Base-by-base conservation (phyloP, 2,329 filamentous ascomycete genomes). In the Fusarium sp. region DNA sequence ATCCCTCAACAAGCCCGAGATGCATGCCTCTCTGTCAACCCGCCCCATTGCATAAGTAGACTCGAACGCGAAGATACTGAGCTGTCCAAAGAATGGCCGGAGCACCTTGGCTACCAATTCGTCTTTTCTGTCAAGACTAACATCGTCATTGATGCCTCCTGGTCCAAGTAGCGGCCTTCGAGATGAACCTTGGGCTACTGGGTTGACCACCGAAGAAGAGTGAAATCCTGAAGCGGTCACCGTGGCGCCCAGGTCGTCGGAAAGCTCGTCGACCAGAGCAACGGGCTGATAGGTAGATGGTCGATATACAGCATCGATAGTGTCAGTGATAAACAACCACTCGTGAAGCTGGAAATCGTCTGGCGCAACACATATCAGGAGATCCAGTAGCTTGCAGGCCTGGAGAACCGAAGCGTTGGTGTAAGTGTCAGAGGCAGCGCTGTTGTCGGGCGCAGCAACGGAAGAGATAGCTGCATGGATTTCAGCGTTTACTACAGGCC, bases 301-400 rank as follows among this genome's bases (percentile, higher is more conserved):
- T 14, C 92, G 90, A 80, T 99, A 97, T 34, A 99, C 92, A 2
- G 96, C 94, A 75, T 99, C 96, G 69, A 98, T 94, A 16, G 95
- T 98, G 80, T 99, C 96, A 3, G 94, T 97, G 58, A 99, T 90
- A 79, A 97, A 99, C 6, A 98, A 88, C 96, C 96, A 99, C 82
- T 98, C 93, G 75, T 97, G 92, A n/a, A 98, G 87, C 79, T 98
- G 96, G 81, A 98, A 99, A 78, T 99, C 96, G 72, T 99, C 96
- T 0, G 94, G 95, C 7, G 92, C 91, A 10, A 94, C 85, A 45
- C 93, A 90, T 16, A 98, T 87, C n/a, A 99, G 85, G 21, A 94
- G 84, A 76, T 99, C 96, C 5, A 99, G 86, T 5, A 99, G 86
- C 78, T 98, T 99, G 82, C 94, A 98, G 1, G 94, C 94, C 78